Conservation (phyloP, 1,139 yeast species). For the Blastobotrys raffinosifermentans region DNA sequence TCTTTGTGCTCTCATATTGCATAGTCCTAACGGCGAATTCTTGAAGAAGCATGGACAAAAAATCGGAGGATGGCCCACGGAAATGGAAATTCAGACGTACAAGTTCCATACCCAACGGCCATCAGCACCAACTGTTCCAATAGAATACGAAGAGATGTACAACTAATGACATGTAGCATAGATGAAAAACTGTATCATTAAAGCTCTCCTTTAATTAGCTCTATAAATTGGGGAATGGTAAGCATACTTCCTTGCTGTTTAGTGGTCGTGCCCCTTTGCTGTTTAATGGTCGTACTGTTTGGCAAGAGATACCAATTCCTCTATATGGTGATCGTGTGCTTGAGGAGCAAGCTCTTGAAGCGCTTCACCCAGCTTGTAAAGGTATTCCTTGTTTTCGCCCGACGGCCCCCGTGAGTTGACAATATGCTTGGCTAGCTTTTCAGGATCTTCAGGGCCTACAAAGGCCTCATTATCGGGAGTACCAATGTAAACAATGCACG, state of each 20-base stretch:
- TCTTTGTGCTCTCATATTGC: slow-evolving; percentile 28
- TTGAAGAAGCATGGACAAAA: slow-evolving; percentile 26
- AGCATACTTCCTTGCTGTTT: too few species aligned
- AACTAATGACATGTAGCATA: too few species aligned
- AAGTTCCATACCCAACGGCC: slow-evolving; percentile 5
- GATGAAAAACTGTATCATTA: too few species aligned
- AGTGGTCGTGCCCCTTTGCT: too few species aligned
- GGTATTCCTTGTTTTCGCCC: slow-evolving; percentile 72
- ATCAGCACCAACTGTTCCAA: too few species aligned
- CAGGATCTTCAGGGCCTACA: slow-evolving; percentile 66
- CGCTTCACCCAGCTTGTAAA: slow-evolving; percentile 49
- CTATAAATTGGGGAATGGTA: too few species aligned
- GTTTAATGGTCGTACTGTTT: slow-evolving; percentile 17
- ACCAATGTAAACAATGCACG: slow-evolving; percentile 77
- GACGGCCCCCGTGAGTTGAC: slow-evolving; percentile 63
- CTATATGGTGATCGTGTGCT: slow-evolving; percentile 34
- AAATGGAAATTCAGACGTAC: slow-evolving; percentile 22
- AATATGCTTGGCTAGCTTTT: slow-evolving; percentile 57
- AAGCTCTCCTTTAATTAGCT: too few species aligned
- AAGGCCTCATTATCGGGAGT: slow-evolving; percentile 75
- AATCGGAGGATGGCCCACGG: slow-evolving; percentile 29
- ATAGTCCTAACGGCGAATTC: slow-evolving; percentile 29
- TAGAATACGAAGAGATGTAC: too few species aligned
- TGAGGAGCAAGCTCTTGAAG: slow-evolving; percentile 44
- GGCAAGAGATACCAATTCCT: slow-evolving; percentile 29